Percentiles rank a stretch among this genome's conserved stretches.
phyloP scores from a whole-genome alignment of 2,329 filamentous ascomycete species.

The Zarea fungicola region DNA sequence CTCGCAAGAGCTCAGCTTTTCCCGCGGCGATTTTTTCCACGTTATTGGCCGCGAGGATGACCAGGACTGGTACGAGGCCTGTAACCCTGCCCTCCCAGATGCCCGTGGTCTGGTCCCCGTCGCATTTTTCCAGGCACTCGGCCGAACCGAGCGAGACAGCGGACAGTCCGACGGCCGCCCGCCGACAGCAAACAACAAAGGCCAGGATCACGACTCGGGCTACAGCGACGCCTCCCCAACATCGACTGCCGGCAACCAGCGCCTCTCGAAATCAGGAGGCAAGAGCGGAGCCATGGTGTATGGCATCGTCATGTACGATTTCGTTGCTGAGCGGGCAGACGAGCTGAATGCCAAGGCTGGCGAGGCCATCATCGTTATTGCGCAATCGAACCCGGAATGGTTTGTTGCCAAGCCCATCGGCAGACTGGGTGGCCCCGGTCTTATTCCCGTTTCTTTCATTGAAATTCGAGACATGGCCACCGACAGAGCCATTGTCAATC shows the following conservation, averaged over 20 bases:
- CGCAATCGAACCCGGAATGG: slow-evolving; percentile 98
- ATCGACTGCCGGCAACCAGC: slow-evolving; percentile 21
- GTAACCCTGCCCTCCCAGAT: slow-evolving; percentile 83
- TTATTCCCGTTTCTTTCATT: slow-evolving; percentile 95
- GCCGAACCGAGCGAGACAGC: slow-evolving; percentile 88
- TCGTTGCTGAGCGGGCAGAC: slow-evolving; percentile 89
- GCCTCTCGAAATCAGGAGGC: slow-evolving; percentile 46
- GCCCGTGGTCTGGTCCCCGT: slow-evolving; percentile 90
- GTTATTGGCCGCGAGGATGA: slow-evolving; percentile 96
- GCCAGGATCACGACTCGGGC: slow-evolving; percentile 82
- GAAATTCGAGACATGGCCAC: slow-evolving; percentile 93
- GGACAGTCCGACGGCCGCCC: slow-evolving; percentile 58
- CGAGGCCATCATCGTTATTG: slow-evolving; percentile 96
- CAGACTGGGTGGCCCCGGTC: slow-evolving; percentile 84
- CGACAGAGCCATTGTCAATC: slow-evolving; percentile 74
- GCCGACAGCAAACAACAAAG: slow-evolving; percentile 46
- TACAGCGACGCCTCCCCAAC: slow-evolving; percentile 45
- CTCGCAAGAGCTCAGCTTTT: slow-evolving; percentile 79
- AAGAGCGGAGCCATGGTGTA: slow-evolving; percentile 82
- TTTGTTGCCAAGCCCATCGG: slow-evolving; percentile 99
- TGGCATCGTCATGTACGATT: slow-evolving; percentile 95
- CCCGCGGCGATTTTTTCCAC: slow-evolving; percentile 94
- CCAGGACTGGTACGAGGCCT: slow-evolving; percentile 95
- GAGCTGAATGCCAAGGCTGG: slow-evolving; percentile 92
- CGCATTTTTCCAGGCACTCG: slow-evolving; percentile 85